These are phyloP conservation scores for Perkinsus olseni DNA, from an alignment of 169 alveolate species.

Conservation along the genomic window DNA sequence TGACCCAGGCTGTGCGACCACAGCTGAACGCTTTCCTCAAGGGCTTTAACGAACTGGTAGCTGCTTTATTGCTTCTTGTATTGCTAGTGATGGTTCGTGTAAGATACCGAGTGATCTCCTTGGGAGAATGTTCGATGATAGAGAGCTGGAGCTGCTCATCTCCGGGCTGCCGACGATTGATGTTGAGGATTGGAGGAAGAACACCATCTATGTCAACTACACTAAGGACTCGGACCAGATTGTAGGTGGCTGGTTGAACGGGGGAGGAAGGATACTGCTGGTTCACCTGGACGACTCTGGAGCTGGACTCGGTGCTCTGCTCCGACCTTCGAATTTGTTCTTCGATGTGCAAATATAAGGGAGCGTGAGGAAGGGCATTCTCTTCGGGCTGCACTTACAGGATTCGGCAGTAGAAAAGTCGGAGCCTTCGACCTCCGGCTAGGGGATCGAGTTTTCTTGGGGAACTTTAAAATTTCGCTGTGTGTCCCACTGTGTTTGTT, in stretches of 20 bases:
- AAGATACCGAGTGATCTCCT: conserved; percentile 74
- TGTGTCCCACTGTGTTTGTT: too few species aligned
- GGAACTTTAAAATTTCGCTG: too few species aligned
- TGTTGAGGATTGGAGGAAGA: conserved; percentile 83
- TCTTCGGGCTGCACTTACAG: too few species aligned
- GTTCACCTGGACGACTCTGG: neutral
- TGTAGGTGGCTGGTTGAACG: conserved; percentile 74
- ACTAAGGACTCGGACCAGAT: conserved; percentile 71
- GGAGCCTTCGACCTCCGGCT: too few species aligned
- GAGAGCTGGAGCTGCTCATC: conserved; percentile 86
- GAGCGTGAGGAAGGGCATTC: too few species aligned
- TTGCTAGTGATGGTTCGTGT: conserved; percentile 72
- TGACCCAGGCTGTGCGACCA: conserved; percentile 82
- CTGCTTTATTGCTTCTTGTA: conserved; percentile 79
- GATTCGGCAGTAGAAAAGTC: too few species aligned
- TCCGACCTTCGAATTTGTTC: neutral
- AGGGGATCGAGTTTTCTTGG: too few species aligned
- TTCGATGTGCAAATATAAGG: neutral
- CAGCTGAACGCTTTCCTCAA: conserved; percentile 90
- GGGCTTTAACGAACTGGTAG: conserved; percentile 95
- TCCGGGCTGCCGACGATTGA: conserved; percentile 98
- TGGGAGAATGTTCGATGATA: conserved; percentile 85
- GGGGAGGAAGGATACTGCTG: neutral
- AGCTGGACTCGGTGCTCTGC: neutral
- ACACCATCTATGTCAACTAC: conserved; percentile 90